Percentiles rank a stretch among this genome's conserved stretches.
These are phyloP conservation scores for Chaetomiaceae sp. DNA, from an alignment of 2,329 filamentous ascomycete species.

Conservation along the genomic window DNA sequence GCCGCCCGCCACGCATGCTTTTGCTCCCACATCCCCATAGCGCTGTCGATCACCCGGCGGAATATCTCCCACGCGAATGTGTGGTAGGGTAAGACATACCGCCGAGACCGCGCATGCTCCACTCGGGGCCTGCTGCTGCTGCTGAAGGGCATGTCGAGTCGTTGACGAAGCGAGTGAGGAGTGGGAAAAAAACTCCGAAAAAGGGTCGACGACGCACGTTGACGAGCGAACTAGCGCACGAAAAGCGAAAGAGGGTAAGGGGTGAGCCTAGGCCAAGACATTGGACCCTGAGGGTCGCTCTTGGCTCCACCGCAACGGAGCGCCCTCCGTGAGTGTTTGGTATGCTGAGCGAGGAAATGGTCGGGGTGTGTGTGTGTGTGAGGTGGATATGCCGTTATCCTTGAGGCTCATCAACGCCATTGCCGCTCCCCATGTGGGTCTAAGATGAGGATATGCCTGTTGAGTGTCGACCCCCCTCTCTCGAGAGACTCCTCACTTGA, in stretches of 20 bases:
- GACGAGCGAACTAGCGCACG: too few relatives aligned
- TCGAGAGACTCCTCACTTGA: neutral
- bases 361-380: too few relatives aligned
- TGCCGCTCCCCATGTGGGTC: constrained; percentile 1
- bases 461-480: too few relatives aligned
- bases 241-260: too few relatives aligned
- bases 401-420: constrained; percentile 6
- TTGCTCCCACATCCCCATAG: neutral
- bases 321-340: too few relatives aligned
- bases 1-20: neutral
- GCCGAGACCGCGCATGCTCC: constrained; percentile 1
- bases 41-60: constrained; percentile 11
- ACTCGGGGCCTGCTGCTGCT: neutral
- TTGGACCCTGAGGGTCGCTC: neutral
- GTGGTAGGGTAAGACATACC: constrained; percentile 1
- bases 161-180: neutral
- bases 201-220: too few relatives aligned
- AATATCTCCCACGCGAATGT: constrained; percentile 2
- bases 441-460: neutral
- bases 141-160: neutral
- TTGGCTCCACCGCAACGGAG: too few relatives aligned
- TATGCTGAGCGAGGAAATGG: too few relatives aligned
- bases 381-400: neutral
- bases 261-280: neutral
- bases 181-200: neutral